Base-by-base conservation (phyloP, 176 grass and related monocot genomes). In the Phoenix dactylifera region DNA sequence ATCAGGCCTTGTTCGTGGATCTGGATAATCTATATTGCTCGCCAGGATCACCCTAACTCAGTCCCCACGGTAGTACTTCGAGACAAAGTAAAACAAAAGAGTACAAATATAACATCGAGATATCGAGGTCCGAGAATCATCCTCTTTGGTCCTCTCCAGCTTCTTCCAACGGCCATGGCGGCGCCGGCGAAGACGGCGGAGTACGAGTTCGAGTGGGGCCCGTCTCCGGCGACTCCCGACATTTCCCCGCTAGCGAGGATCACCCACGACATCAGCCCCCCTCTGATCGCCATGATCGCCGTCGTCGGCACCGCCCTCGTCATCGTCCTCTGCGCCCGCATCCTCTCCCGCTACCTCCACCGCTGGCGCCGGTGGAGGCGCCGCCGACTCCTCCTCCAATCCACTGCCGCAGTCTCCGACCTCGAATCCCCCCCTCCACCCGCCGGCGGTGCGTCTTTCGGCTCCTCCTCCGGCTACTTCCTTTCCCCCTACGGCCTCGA, bases 231-330 rank as follows among this genome's bases (percentile, higher is more conserved):
- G 4, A 17, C 6, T 20, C 0, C 18, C 24, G 69, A 17, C 2
- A n/a, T 17, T 0, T 54, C 58, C n/a, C 15, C 17, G 17, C 49
- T 9, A 16, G 58, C 10, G 22, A 49, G 49, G 26, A 62, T 54
- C 28, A 26, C 16, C 56, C 26, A 65, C 5, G 62, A 80, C 65
- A 69, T 90, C 64, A 90, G 87, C 78, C 92, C 92, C 22, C 92
- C 92, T 16, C 86, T 96, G 16, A 96, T 96, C 67, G 92, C 92
- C 52, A 96, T 96, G 92, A 80, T 96, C 22, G 92, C 80, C 12
- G 92, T 96, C 4, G 80, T 96, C 4, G 81, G 92, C 5, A 85
- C 92, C 24, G 92, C 92, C 32, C 72, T 96, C 53, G 62, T 96
- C 17, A 85, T 96, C 67, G 86, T 96, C 22, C 75, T 96, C 17